phyloP scores from a whole-genome alignment of 768 basidiomycete genomes.

The Ramaria sp. region DNA sequence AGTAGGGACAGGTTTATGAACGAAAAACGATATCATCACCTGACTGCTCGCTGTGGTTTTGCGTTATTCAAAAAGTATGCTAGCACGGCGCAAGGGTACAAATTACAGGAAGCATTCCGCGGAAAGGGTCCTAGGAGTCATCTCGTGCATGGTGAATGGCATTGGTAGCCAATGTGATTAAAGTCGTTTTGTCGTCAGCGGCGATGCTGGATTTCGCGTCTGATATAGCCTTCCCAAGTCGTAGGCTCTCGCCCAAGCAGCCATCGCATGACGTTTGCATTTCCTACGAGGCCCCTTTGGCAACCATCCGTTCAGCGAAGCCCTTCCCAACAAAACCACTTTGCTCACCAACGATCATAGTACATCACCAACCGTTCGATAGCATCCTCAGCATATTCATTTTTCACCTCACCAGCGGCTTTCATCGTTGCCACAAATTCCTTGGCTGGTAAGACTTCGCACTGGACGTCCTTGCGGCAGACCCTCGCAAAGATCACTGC shows the following conservation, averaged over 20 bases:
- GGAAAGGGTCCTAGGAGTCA: too few relatives aligned
- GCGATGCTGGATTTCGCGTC: too few relatives aligned
- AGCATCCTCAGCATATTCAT: constrained; percentile 17
- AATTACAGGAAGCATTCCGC: too few relatives aligned
- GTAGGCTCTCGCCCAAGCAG: background rate
- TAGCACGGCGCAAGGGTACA: too few relatives aligned
- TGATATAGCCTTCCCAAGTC: background rate
- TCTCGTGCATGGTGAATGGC: too few relatives aligned
- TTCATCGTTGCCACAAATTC: constrained; percentile 11
- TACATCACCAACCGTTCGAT: constrained; percentile 23
- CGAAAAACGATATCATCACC: constrained; percentile 2
- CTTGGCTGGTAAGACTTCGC: constrained; percentile 15
- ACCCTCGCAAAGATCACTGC: constrained; percentile 15
- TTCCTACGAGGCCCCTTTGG: constrained; percentile 12
- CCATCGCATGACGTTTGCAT: constrained; percentile 19
- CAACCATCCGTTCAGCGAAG: background rate
- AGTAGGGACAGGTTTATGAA: too few relatives aligned
- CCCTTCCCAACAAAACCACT: background rate
- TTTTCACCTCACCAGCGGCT: constrained; percentile 6
- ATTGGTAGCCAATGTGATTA: too few relatives aligned
- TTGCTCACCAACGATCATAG: constrained; percentile 20
- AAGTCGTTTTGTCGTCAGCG: too few relatives aligned
- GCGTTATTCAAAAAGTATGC: too few relatives aligned
- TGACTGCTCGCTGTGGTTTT: constrained; percentile 8
- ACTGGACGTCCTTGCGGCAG: constrained; percentile 12